These are phyloP conservation scores for Brachypodium distachyon DNA, from an alignment of 202 grass and related monocot species.

Conservation along the genomic window DNA sequence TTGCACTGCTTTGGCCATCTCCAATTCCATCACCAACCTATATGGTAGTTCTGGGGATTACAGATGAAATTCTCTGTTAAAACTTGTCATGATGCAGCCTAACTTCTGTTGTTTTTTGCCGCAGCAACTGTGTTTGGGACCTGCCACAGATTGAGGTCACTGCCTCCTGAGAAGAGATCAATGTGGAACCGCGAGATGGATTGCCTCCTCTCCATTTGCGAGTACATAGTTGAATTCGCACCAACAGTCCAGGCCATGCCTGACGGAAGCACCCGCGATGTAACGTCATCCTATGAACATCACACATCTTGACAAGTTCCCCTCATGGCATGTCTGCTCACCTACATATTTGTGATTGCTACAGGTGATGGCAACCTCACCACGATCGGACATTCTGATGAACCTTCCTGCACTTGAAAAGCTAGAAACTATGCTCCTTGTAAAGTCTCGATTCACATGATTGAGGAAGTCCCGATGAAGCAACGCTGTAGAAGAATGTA, in stretches of 20 bases:
- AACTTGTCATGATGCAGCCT: neutral
- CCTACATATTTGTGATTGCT: neutral
- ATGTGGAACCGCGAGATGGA: conserved; percentile 98
- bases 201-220: conserved; percentile 86
- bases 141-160: conserved; percentile 59
- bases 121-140: conserved; percentile 87
- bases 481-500: neutral
- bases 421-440: conserved; percentile 67
- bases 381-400: conserved; percentile 57
- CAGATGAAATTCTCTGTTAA: neutral
- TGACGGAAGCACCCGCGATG: conserved; percentile 63
- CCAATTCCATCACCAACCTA: conserved; percentile 84
- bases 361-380: conserved; percentile 62
- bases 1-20: conserved; percentile 58
- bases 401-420: conserved; percentile 73
- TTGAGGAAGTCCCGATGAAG: neutral
- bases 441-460: neutral
- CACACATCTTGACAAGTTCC: neutral
- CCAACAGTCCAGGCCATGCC: conserved; percentile 55
- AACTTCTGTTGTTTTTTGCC: neutral
- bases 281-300: conserved; percentile 21
- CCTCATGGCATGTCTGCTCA: conserved; percentile 2
- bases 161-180: conserved; percentile 63
- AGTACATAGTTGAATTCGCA: conserved; percentile 73
- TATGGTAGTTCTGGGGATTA: conserved; percentile 26